Evolutionary conservation across 306 rosid genomes (phyloP).

Genomic region (Vigna angularis): DNA sequence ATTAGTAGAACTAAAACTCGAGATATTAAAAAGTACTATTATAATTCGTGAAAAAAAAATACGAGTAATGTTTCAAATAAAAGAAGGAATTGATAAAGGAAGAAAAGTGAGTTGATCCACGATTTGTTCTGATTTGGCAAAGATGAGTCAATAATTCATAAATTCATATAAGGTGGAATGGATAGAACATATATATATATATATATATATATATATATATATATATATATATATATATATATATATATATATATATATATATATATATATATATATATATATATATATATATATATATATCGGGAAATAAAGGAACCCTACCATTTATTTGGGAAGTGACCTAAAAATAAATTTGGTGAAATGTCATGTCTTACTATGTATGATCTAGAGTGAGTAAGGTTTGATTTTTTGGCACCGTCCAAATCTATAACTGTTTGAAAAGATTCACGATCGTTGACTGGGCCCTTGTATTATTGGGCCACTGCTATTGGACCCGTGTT

Average conservation of each 20-base stretch:
- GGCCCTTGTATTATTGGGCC: conserved; percentile 44
- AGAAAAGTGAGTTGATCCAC: neutral
- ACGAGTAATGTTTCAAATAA: neutral
- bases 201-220: no score
- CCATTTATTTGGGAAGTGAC: conserved; percentile 2
- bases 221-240: no score
- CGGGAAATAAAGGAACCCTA: neutral
- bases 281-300: no score
- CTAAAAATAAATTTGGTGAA: conserved; percentile 38
- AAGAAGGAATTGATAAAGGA: neutral
- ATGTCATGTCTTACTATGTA: conserved; percentile 26
- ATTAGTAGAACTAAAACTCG: no score
- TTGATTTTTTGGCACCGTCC: conserved; percentile 46
- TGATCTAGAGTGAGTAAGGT: conserved; percentile 32
- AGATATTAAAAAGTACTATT: no score
- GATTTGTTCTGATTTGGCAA: neutral
- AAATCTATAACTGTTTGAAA: conserved; percentile 43
- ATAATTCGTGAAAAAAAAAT: no score
- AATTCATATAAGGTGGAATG: neutral
- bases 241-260: no score
- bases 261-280: no score
- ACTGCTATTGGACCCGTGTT: conserved; percentile 22
- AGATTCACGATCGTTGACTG: conserved; percentile 36
- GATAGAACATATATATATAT: no score
- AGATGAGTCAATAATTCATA: conserved; percentile 8